Base-by-base conservation (phyloP, 495 filamentous ascomycete genomes). In the Daldinia decipiens region DNA sequence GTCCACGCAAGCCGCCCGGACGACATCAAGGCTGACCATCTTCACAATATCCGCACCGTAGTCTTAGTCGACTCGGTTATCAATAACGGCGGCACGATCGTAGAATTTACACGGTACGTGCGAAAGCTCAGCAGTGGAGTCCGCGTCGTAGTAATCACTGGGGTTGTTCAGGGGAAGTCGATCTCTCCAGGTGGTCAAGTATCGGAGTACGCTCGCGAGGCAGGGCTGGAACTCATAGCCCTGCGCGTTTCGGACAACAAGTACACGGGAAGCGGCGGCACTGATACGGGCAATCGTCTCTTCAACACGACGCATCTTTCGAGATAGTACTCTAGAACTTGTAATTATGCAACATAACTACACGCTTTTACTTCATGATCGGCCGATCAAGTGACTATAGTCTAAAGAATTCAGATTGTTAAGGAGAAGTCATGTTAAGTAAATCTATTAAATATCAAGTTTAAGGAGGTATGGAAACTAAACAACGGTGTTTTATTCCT, bases 41-140 rank as follows among this genome's bases (percentile, higher is more conserved):
- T 91, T 9, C 15, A 78, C 4, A 77, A 72, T 3, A 70, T 74
- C 29, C 54, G 69, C 19, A 86, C 79, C 1, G 71, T 90, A 0
- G 40, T 91, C 4, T 75, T 91, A 6, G 86, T 91, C 12, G 89
- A 91, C 71, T 88, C 86, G 19, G 87, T 90, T 12, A 77, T 91
- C 24, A 90, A 90, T 69, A 88, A 71, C 52, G 87, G 89, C 26
- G 82, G 80, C 19, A 78, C 84, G 0, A 74, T 88, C 3, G 62
- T 84, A 3, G 70, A 85, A n/a, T 90, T 90, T 69, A 80, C 87
- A n/a, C 43, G 76, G 39, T 83, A 81, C 39, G 76, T 91, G 61
- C 83, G 85, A 39, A 69, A 57, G 0, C 66, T 88, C 0, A 15
- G 27, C 15, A 58, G 73, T 5, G 77, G 63, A 58, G 75, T 88